Conservation (phyloP, 352 stramenopile species). For the Globisporangium echinulatum region DNA sequence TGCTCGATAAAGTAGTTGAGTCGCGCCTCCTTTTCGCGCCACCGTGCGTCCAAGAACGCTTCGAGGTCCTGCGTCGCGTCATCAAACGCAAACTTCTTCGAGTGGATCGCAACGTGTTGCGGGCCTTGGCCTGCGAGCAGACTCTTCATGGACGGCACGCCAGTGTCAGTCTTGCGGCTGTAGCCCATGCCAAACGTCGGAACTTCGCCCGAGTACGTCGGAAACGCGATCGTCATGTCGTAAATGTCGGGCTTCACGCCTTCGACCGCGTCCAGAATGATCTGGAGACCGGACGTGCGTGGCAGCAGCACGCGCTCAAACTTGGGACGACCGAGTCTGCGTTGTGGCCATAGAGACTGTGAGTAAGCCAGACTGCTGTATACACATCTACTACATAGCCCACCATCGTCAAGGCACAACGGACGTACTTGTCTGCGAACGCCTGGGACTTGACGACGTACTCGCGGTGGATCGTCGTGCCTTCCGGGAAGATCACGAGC, state of each 20-base stretch:
- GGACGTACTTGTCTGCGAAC: slow-evolving; percentile 82
- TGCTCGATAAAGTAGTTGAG: slow-evolving; percentile 74
- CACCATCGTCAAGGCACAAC: no score
- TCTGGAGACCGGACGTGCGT: slow-evolving; percentile 88
- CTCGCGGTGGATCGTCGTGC: slow-evolving; percentile 87
- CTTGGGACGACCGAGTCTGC: slow-evolving; percentile 61
- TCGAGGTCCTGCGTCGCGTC: slow-evolving; percentile 46
- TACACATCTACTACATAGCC: no score
- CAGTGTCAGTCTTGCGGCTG: slow-evolving; percentile 65
- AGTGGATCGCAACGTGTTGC: slow-evolving; percentile 44
- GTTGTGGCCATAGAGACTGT: neutral
- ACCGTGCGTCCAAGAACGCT: slow-evolving; percentile 60
- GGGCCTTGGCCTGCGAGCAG: slow-evolving; percentile 55
- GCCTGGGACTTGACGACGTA: slow-evolving; percentile 85
- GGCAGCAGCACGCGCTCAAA: slow-evolving; percentile 91
- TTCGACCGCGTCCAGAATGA: slow-evolving; percentile 85
- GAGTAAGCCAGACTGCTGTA: neutral
- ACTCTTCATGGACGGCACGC: slow-evolving; percentile 80
- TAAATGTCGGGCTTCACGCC: slow-evolving; percentile 89
- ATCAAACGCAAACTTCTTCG: slow-evolving; percentile 54
- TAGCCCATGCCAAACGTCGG: slow-evolving; percentile 89
- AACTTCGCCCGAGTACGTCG: slow-evolving; percentile 77
- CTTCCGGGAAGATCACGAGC: slow-evolving; percentile 88
- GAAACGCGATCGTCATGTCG: slow-evolving; percentile 89
- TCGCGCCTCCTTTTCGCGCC: slow-evolving; percentile 70